Conservation (phyloP, 1,284 basidiomycete genomes). For the Fomitopsis palustris region DNA sequence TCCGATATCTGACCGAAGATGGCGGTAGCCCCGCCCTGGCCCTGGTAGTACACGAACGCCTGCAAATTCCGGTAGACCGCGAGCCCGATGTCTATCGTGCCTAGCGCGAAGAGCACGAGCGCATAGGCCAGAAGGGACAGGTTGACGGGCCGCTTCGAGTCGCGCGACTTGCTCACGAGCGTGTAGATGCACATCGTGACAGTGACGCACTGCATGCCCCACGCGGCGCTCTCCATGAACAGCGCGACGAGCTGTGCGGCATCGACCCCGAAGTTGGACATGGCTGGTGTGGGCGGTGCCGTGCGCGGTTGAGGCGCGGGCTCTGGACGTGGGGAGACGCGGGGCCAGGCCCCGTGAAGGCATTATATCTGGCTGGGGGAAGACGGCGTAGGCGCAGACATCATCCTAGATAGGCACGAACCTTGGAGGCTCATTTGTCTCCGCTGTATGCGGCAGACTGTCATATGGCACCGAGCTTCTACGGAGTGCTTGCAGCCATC, state of each 20-base stretch:
- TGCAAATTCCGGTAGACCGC: slow-evolving; percentile 19
- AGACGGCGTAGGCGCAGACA: neutral
- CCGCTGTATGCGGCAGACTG: neutral
- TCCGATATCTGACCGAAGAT: slow-evolving; percentile 19
- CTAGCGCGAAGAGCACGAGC: slow-evolving; percentile 7
- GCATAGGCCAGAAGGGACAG: neutral
- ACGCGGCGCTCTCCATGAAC: slow-evolving; percentile 4
- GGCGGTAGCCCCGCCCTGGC: slow-evolving; percentile 14
- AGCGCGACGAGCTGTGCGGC: slow-evolving; percentile 4
- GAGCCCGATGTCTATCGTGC: slow-evolving; percentile 19
- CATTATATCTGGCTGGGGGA: neutral
- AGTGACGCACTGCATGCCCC: slow-evolving; percentile 1
- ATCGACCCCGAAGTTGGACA: neutral
- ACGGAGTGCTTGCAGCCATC: neutral
- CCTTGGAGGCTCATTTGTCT: neutral
- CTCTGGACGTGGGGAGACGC: neutral
- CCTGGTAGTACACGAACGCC: slow-evolving; percentile 21
- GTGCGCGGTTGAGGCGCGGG: neutral
- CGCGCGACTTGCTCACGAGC: neutral
- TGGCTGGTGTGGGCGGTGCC: neutral
- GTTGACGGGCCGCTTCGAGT: neutral
- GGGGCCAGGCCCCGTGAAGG: neutral
- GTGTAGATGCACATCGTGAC: neutral
- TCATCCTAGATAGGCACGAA: neutral
- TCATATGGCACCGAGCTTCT: neutral